Evolutionary conservation across 306 rosid genomes (phyloP).

Genomic region (Fragaria ananassa): DNA sequence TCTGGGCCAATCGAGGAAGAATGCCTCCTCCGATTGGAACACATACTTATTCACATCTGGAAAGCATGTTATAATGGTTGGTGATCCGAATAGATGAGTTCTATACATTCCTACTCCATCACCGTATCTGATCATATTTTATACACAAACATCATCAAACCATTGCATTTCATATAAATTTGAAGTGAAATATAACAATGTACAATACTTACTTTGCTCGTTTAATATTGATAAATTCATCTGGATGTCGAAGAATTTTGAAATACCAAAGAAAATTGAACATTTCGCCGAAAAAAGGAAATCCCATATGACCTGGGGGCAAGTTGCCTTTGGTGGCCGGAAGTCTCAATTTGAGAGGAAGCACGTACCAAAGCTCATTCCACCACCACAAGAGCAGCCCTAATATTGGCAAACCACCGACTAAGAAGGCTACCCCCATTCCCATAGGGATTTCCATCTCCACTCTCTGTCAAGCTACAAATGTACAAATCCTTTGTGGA

Average conservation of each 20-base stretch:
- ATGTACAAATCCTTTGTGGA: too few species aligned
- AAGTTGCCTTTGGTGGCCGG: not conserved
- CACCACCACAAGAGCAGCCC: conserved; percentile 36
- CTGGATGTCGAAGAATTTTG: conserved; percentile 42
- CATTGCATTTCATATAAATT: too few species aligned
- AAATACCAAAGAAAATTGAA: conserved; percentile 40
- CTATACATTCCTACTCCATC: conserved; percentile 32
- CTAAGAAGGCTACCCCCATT: too few species aligned
- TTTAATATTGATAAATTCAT: conserved; percentile 35
- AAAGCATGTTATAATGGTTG: conserved; percentile 29
- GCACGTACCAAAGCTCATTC: conserved; percentile 32
- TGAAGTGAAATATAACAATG: too few species aligned
- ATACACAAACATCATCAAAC: too few species aligned
- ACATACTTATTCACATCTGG: conserved; percentile 23
- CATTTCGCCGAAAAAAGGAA: conserved; percentile 29
- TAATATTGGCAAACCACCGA: conserved; percentile 21
- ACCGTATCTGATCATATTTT: conserved; percentile 17
- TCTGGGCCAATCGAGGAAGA: conserved; percentile 18
- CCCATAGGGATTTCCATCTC: too few species aligned
- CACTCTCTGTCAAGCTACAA: too few species aligned
- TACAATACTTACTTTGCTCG: conserved; percentile 14
- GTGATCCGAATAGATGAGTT: conserved; percentile 28
- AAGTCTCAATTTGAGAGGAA: conserved; percentile 1
- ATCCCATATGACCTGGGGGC: conserved; percentile 31
- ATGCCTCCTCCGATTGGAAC: not conserved